Evolutionary conservation across 1,139 yeast genomes (phyloP).

Genomic region (Pneumocystis jirovecii): DNA sequence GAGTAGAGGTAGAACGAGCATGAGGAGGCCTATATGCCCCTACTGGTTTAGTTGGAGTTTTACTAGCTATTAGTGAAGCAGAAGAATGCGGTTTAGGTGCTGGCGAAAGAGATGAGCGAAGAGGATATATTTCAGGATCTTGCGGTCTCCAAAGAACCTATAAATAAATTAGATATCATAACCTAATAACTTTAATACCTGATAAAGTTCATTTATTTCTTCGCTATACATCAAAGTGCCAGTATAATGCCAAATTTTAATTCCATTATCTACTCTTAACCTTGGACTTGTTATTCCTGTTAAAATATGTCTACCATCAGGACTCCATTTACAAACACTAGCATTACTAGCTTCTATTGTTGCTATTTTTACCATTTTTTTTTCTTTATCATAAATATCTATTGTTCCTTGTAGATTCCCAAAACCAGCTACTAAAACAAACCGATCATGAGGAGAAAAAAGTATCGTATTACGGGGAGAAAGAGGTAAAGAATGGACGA

Average conservation of each 20-base stretch:
- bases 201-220: constrained; percentile 66
- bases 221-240: constrained; percentile 67
- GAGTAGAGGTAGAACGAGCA: constrained; percentile 44
- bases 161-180: background rate
- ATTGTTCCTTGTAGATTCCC: constrained; percentile 96
- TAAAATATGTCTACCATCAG: constrained; percentile 86
- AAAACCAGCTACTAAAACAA: constrained; percentile 86
- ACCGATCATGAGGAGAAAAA: constrained; percentile 89
- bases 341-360: constrained; percentile 87
- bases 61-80: constrained; percentile 25
- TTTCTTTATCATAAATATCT: constrained; percentile 85
- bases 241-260: constrained; percentile 81
- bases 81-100: constrained; percentile 57
- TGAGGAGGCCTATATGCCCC: constrained; percentile 97
- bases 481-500: constrained; percentile 67
- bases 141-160: constrained; percentile 67
- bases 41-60: constrained; percentile 39
- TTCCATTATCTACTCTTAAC: constrained; percentile 89
- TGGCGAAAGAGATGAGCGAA: constrained; percentile 35
- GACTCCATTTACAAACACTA: constrained; percentile 92
- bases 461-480: constrained; percentile 80
- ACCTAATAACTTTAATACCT: constrained; percentile 27
- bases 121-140: constrained; percentile 42
- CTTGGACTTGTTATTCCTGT: constrained; percentile 97
- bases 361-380: constrained; percentile 63